Evolutionary conservation across 1,284 basidiomycete species (phyloP), one percentile per base, ranked within the genome.

Genomic region (Papiliotrema flavescens): DNA sequence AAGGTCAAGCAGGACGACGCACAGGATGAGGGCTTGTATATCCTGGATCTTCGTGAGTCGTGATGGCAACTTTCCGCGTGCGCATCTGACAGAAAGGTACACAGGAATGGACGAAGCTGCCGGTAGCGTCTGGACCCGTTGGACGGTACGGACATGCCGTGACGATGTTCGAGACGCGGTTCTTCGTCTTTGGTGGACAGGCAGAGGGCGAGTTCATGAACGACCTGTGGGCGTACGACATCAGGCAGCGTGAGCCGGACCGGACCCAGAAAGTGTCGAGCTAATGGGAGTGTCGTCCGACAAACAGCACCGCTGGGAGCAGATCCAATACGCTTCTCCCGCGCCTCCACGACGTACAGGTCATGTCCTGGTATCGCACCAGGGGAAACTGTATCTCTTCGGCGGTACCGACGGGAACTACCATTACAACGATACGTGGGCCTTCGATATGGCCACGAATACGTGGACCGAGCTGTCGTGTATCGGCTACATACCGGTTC

Each of bases 371-470:
- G 84, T 98, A 48, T 88, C 91, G 1, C 83, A 84, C 70, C 87
- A 86, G 58, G 89, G 96, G 68, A 87, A 86, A 63, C 85, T 99
- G 56, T 85, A 90, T 67, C 80, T 96, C 87, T 98, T 99, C 67
- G 96, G 96, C 46, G 96, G 96, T 50, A 99, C 96, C 5, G 96
- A 99, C 68, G 95, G 94, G 24, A 87, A 90, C 72, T 98, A 91
- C 77, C 96, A 98, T 76, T 99, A 99, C 79, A 98, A 98, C 76
- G 96, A 99, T 72, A 98, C 95, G 5, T 99, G 96, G 96, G 83
- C 87, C 24, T 98, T 92, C 75, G 93, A 97, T 74, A 81, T 93
- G 45, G 81, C 81, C 32, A 88, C 90, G 0, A 83, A 84, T 55
- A 83, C 78, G 47, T 99, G 96, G 96, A 83, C 87, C 14, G 96